These are phyloP conservation scores for Eutypella sp. DNA, from an alignment of 2,329 filamentous ascomycete species.

Conservation along the genomic window DNA sequence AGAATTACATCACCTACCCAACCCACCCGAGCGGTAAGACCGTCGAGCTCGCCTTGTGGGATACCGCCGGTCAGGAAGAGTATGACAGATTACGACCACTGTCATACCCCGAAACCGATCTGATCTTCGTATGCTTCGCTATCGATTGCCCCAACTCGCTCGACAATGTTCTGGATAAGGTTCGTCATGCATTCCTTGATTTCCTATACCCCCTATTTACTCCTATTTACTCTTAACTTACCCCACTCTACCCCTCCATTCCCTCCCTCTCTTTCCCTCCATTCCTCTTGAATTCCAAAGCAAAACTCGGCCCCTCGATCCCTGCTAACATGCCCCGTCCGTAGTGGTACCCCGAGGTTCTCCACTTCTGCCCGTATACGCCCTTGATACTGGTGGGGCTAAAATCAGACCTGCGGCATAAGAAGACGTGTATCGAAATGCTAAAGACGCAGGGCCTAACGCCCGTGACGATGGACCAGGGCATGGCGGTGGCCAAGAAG, in stretches of 20 bases:
- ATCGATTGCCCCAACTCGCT: slow-evolving; percentile 98
- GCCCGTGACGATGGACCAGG: slow-evolving; percentile 88
- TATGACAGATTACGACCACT: slow-evolving; percentile 94
- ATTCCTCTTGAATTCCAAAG: background rate
- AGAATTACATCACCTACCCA: slow-evolving; percentile 99
- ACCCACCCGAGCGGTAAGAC: slow-evolving; percentile 88
- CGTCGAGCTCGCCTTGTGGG: slow-evolving; percentile 95
- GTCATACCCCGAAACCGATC: slow-evolving; percentile 95
- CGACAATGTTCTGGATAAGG: slow-evolving; percentile 99
- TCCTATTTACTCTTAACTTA: slow-evolving; percentile 3
- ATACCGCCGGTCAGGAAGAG: slow-evolving; percentile 97
- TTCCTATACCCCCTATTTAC: background rate
- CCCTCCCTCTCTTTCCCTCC: slow-evolving; percentile 1
- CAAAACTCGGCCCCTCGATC: no score
- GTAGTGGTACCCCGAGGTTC: slow-evolving; percentile 98
- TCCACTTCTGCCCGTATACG: slow-evolving; percentile 97
- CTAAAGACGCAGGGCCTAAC: slow-evolving; percentile 97
- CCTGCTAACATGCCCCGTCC: slow-evolving; percentile 19
- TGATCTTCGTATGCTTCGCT: slow-evolving; percentile 98
- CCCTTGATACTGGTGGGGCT: slow-evolving; percentile 92
- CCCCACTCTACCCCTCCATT: background rate
- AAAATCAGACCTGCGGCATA: slow-evolving; percentile 93
- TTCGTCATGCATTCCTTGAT: slow-evolving; percentile 36
- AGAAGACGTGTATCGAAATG: slow-evolving; percentile 96
- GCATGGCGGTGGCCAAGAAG: slow-evolving; percentile 78